A percentile compares a stretch with the other conserved stretches of the same genome.
These are phyloP conservation scores for Lepidium africanum DNA, from an alignment of 345 rosid genomes.

Conservation along the genomic window DNA sequence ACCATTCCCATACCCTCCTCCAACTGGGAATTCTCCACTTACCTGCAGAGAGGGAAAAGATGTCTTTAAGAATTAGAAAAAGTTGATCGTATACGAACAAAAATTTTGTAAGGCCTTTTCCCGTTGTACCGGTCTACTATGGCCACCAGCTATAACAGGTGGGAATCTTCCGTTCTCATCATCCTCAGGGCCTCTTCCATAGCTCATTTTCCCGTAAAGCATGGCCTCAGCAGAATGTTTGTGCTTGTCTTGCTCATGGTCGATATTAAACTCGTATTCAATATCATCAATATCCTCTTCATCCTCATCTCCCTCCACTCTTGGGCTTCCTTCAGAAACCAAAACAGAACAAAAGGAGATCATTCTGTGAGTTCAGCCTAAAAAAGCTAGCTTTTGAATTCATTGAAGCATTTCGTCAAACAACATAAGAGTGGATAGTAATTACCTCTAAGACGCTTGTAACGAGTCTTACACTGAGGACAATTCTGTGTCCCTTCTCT, in stretches of 20 bases:
- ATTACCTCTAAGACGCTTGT: constrained; percentile 90
- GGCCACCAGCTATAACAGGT: constrained; percentile 47
- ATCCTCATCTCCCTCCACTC: constrained; percentile 95
- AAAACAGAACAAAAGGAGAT: not conserved
- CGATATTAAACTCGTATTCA: constrained; percentile 88
- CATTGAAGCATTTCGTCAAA: constrained; percentile 9
- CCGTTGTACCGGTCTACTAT: constrained; percentile 57
- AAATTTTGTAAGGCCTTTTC: not conserved
- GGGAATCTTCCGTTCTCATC: constrained; percentile 73
- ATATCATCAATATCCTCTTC: constrained; percentile 93
- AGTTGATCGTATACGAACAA: not conserved
- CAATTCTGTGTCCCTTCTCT: constrained; percentile 88
- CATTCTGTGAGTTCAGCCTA: not conserved
- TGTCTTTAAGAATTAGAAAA: not conserved
- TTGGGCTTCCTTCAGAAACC: constrained; percentile 52
- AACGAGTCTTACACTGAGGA: constrained; percentile 93
- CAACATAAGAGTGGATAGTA: not conserved
- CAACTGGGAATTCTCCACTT: constrained; percentile 86
- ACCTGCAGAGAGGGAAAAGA: constrained; percentile 37
- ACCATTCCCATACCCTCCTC: constrained; percentile 53
- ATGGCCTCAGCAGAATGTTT: constrained; percentile 64
- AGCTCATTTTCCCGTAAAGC: constrained; percentile 97
- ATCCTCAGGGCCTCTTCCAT: constrained; percentile 89
- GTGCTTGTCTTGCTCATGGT: constrained; percentile 61
- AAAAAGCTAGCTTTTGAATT: not conserved